Evolutionary conservation across 2,329 filamentous ascomycete species (phyloP).

Genomic region (Torrubiella hemipterigena): DNA sequence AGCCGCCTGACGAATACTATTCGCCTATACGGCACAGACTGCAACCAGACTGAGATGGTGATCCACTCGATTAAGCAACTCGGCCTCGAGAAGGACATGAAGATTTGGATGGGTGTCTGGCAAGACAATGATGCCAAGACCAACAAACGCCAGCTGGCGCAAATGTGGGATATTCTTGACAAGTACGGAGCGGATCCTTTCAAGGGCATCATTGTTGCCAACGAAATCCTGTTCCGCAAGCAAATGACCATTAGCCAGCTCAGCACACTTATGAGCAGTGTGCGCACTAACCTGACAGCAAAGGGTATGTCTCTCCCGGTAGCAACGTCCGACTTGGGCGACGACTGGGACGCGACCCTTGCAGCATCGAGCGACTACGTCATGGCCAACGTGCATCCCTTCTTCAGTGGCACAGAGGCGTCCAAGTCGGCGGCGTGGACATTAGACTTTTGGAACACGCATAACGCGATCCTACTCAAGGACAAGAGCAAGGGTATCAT

Average conservation of each 20-base stretch:
- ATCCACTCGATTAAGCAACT: slow-evolving; percentile 69
- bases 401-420: slow-evolving; percentile 72
- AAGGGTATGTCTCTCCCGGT: slow-evolving; percentile 61
- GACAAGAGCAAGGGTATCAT: slow-evolving; percentile 64
- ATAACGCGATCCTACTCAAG: slow-evolving; percentile 56
- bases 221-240: slow-evolving; percentile 68
- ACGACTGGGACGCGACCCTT: slow-evolving; percentile 68
- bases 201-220: slow-evolving; percentile 70
- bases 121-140: slow-evolving; percentile 75
- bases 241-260: slow-evolving; percentile 57
- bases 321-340: slow-evolving; percentile 78
- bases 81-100: slow-evolving; percentile 58
- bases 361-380: slow-evolving; percentile 67
- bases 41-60: slow-evolving; percentile 93
- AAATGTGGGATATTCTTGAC: slow-evolving; percentile 78
- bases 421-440: slow-evolving; percentile 68
- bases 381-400: slow-evolving; percentile 96
- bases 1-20: slow-evolving; percentile 82
- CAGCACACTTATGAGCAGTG: slow-evolving; percentile 49
- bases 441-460: slow-evolving; percentile 62
- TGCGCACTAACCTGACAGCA: slow-evolving; percentile 59
- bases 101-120: slow-evolving; percentile 93
- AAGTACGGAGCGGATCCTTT: slow-evolving; percentile 57
- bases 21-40: slow-evolving; percentile 88
- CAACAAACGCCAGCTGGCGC: slow-evolving; percentile 65